Percentiles rank a stretch among this genome's conserved stretches.
Conservation (phyloP, 768 basidiomycete species). For the Trametes villosa region DNA sequence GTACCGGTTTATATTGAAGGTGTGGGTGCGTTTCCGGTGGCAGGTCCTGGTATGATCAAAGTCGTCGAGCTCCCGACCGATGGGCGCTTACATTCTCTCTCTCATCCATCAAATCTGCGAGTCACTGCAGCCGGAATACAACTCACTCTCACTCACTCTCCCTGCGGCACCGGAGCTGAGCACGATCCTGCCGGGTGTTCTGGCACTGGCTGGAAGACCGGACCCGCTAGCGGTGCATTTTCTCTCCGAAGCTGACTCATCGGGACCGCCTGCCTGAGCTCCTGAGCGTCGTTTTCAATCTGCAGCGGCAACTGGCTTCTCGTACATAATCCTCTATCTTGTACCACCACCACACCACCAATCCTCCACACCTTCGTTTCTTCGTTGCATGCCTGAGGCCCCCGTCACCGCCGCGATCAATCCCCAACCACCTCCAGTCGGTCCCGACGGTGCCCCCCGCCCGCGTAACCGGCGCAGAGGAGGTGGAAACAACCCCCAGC, state of each 20-base stretch:
- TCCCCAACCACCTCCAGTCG: not conserved
- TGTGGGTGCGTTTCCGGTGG: too few species aligned
- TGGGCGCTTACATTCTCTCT: too few species aligned
- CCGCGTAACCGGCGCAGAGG: conserved; percentile 1
- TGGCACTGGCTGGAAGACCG: not conserved
- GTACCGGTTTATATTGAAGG: too few species aligned
- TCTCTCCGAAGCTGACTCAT: not conserved
- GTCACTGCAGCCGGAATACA: too few species aligned
- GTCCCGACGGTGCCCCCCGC: not conserved
- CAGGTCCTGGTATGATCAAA: too few species aligned
- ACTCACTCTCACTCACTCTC: not conserved
- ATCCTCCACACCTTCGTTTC: not conserved
- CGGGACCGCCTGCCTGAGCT: not conserved
- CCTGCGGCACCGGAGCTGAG: not conserved
- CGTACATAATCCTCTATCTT: not conserved
- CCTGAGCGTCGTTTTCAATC: not conserved
- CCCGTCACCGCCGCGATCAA: not conserved
- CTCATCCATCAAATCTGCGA: too few species aligned
- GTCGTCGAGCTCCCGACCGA: too few species aligned
- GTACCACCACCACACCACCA: not conserved
- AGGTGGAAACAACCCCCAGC: not conserved
- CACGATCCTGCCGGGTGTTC: not conserved
- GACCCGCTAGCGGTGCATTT: not conserved
- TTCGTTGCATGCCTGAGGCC: conserved; percentile 7
- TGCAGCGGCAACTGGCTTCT: not conserved